phyloP scores from a whole-genome alignment of 2,329 filamentous ascomycete species.

The Ophiocordyceps robertsii region DNA sequence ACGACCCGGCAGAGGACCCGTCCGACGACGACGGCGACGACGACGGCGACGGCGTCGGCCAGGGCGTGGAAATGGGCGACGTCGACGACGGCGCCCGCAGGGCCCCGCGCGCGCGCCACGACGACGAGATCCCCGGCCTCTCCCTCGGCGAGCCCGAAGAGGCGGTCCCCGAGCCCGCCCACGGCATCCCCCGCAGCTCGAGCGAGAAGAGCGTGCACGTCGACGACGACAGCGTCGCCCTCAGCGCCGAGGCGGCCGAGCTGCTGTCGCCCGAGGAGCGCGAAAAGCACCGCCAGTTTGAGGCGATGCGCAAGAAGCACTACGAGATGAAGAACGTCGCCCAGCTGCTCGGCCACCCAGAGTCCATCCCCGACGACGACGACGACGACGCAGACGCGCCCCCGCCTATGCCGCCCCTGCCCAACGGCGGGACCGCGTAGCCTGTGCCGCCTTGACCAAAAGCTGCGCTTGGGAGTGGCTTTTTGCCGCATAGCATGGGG shows the following conservation, averaged over 20 bases:
- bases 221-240: slow-evolving; percentile 44
- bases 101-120: slow-evolving; percentile 25
- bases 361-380: slow-evolving; percentile 49
- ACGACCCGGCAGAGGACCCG: slow-evolving; percentile 80
- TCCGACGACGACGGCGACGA: slow-evolving; percentile 52
- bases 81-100: slow-evolving; percentile 14
- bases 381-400: slow-evolving; percentile 16
- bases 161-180: slow-evolving; percentile 33
- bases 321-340: slow-evolving; percentile 98
- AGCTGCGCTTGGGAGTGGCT: not conserved
- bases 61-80: slow-evolving; percentile 2
- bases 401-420: slow-evolving; percentile 30
- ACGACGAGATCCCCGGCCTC: slow-evolving; percentile 79
- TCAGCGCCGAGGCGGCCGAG: slow-evolving; percentile 41
- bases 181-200: slow-evolving; percentile 21
- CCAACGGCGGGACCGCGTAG: slow-evolving; percentile 21
- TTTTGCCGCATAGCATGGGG: not conserved
- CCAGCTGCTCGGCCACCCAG: slow-evolving; percentile 65
- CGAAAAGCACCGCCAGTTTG: slow-evolving; percentile 87
- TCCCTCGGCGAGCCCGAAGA: slow-evolving; percentile 90
- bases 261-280: slow-evolving; percentile 57
- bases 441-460: not conserved
- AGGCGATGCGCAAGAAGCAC: slow-evolving; percentile 85
- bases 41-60: not conserved
- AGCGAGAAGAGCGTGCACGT: slow-evolving; percentile 67